Base-by-base conservation (phyloP, 176 grass and related monocot species). In the Cenchrus americanus region DNA sequence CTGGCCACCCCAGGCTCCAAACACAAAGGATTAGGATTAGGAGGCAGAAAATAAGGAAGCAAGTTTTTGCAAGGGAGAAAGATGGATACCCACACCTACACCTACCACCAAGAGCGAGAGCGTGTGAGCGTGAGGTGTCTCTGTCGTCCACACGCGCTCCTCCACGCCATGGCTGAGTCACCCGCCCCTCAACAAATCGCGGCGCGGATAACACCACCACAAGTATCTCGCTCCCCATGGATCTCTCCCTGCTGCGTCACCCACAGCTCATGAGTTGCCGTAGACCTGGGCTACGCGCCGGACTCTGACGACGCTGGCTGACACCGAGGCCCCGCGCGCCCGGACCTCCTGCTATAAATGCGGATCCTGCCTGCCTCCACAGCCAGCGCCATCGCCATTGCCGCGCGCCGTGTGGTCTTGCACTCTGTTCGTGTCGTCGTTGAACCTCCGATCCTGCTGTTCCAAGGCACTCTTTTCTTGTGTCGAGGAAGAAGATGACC, bases 111-210 rank as follows among this genome's bases (percentile, higher is more conserved):
- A 23, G 53, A 19, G 53, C 19, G n/a, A 3, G 55, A 59, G 55
- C 55, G 51, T 17, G 55, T 53, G 43, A 5, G 7, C 43, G 1
- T 17, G 21, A 71, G 57, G 64, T 61, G 84, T 86, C 60, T 4
- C 3, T 83, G 78, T 60, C 88, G 67, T 60, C 81, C 58, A 75
- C 71, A 77, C 50, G 7, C 13, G 23, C 30, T 9, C 22, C 58
- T 89, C 91, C 91, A 90, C 87, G 91, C 73, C 91, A 93, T 78
- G 76, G 87, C 87, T 90, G 91, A 93, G 70, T 93, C 85, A 87
- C 59, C 21, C 17, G 5, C 7, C 60, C 4, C 34, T 3, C 34
- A 4, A 4, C 34, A 4, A 3, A 4, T 3, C 34, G 34, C 34
- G 34, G 34, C 34, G 17, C 48, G 6, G 72, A 58, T 59, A 57